Evolutionary conservation across 371 early-diverging fungal species (phyloP).

Genomic region (Lichtheimia hyalospora): DNA sequence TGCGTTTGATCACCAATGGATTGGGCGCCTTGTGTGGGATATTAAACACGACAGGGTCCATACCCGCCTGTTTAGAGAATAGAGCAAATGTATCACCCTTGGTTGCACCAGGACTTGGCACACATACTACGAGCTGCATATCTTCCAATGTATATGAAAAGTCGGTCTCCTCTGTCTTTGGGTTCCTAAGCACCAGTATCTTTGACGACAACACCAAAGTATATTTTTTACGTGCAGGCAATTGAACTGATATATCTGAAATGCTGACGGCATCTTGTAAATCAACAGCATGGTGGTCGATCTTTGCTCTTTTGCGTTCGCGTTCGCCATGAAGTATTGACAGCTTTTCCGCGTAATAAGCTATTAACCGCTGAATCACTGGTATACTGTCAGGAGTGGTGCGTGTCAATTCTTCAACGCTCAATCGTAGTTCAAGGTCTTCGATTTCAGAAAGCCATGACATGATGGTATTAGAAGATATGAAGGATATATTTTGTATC

Average conservation of each 20-base stretch:
- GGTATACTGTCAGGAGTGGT: conserved; percentile 25
- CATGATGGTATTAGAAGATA: conserved; percentile 11
- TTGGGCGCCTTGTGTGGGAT: conserved; percentile 32
- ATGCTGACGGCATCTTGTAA: conserved; percentile 9
- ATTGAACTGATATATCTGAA: conserved; percentile 32
- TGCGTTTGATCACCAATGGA: conserved; percentile 8
- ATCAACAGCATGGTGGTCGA: conserved; percentile 11
- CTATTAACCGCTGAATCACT: conserved; percentile 34
- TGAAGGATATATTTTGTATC: too few species aligned
- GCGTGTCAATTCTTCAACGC: conserved; percentile 28
- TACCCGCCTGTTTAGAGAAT: conserved; percentile 19
- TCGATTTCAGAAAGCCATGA: conserved; percentile 28
- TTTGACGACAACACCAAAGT: conserved; percentile 26
- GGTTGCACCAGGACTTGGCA: conserved; percentile 51
- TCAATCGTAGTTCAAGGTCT: conserved; percentile 28
- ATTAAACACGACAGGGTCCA: conserved; percentile 42
- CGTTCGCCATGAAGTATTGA: conserved; percentile 13
- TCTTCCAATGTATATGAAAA: conserved; percentile 17
- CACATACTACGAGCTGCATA: conserved; percentile 31
- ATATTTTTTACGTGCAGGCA: conserved; percentile 39
- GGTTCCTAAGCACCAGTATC: conserved; percentile 23
- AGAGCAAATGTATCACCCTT: conserved; percentile 37
- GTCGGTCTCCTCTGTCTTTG: conserved; percentile 25
- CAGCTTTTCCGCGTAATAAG: conserved; percentile 24
- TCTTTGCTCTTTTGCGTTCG: conserved; percentile 30